phyloP scores from a whole-genome alignment of 805 yeast genomes.

The Danielia oregonensis region DNA sequence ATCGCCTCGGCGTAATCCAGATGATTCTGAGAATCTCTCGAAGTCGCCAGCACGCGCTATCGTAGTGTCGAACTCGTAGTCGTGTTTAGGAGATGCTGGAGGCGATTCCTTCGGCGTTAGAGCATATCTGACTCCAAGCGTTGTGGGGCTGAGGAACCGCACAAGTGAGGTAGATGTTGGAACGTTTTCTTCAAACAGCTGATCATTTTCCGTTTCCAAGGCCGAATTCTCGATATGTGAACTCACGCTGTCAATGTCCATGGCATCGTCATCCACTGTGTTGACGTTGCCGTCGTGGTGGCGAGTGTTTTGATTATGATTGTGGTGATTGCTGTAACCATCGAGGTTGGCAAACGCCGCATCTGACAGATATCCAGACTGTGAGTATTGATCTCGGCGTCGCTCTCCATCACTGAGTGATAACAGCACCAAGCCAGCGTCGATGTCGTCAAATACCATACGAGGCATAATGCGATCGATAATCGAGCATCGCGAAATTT shows the following conservation, averaged over 20 bases:
- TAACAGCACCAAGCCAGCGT: slow-evolving; percentile 12
- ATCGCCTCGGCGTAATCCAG: too few species aligned
- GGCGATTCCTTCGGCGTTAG: slow-evolving; percentile 29
- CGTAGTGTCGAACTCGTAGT: slow-evolving; percentile 28
- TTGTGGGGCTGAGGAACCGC: slow-evolving; percentile 33
- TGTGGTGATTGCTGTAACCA: not conserved
- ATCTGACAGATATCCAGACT: too few species aligned
- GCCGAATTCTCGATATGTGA: slow-evolving; percentile 2
- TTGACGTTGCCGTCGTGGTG: not conserved
- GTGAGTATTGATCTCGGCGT: too few species aligned
- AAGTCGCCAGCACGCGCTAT: too few species aligned
- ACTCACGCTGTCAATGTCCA: slow-evolving; percentile 21
- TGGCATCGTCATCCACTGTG: slow-evolving; percentile 12
- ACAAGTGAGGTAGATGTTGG: slow-evolving; percentile 9
- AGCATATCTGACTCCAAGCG: slow-evolving; percentile 40
- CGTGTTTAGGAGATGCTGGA: slow-evolving; percentile 21
- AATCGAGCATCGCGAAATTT: not conserved
- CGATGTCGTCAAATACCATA: slow-evolving; percentile 13
- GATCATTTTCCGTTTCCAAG: slow-evolving; percentile 1
- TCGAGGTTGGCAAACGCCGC: not conserved
- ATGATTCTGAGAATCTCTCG: too few species aligned
- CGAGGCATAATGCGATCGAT: slow-evolving; percentile 3
- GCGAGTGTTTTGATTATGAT: not conserved
- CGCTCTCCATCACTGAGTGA: slow-evolving; percentile 6
- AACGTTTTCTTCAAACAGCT: slow-evolving; percentile 4